A percentile compares a stretch with the other conserved stretches of the same genome.
phyloP scores from a whole-genome alignment of 352 stramenopile genomes.

The Pythium oligandrum region DNA sequence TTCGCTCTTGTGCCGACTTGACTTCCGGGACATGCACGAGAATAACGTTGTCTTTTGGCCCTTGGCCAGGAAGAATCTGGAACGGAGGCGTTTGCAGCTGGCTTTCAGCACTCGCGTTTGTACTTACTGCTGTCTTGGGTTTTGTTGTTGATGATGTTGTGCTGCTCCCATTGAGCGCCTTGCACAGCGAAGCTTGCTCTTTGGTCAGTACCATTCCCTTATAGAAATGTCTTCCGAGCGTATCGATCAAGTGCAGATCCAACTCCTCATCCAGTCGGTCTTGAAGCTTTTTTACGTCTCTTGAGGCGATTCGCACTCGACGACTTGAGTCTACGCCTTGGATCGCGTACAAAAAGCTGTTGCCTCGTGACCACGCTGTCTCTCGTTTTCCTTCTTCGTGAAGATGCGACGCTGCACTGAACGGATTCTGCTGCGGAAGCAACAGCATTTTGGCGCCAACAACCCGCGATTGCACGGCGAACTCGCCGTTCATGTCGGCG shows the following conservation, averaged over 20 bases:
- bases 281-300: slow-evolving; percentile 29
- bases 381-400: slow-evolving; percentile 65
- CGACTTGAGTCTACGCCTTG: slow-evolving; percentile 33
- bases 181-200: slow-evolving; percentile 54
- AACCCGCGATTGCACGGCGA: slow-evolving; percentile 58
- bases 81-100: slow-evolving; percentile 33
- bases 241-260: slow-evolving; percentile 49
- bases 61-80: slow-evolving; percentile 26
- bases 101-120: not conserved
- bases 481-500: slow-evolving; percentile 75
- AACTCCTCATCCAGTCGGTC: slow-evolving; percentile 41
- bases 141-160: not conserved
- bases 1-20: slow-evolving; percentile 20
- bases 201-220: slow-evolving; percentile 59
- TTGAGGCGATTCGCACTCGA: slow-evolving; percentile 12
- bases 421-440: slow-evolving; percentile 64
- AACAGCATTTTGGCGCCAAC: slow-evolving; percentile 60
- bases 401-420: slow-evolving; percentile 65
- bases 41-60: slow-evolving; percentile 30
- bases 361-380: slow-evolving; percentile 59
- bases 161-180: slow-evolving; percentile 19
- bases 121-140: not conserved
- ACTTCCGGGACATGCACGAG: slow-evolving; percentile 45
- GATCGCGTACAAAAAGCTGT: slow-evolving; percentile 67
- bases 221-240: slow-evolving; percentile 51